These are phyloP conservation scores for Hypoxylon fuscum DNA, from an alignment of 495 filamentous ascomycete species.

Conservation along the genomic window DNA sequence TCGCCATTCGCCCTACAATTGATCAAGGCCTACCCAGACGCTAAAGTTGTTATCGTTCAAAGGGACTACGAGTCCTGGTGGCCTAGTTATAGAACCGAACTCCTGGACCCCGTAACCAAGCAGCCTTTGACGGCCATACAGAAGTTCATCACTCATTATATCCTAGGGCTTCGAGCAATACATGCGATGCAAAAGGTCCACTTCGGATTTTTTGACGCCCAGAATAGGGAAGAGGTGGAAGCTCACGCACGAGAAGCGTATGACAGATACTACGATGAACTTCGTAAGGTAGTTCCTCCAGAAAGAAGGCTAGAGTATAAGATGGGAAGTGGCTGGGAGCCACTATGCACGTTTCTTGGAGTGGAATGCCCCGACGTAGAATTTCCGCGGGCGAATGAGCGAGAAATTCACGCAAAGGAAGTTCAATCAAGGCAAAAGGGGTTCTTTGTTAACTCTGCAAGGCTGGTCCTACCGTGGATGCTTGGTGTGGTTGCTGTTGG, in stretches of 20 bases:
- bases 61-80: conserved; percentile 49
- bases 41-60: conserved; percentile 52
- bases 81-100: conserved; percentile 27
- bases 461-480: neutral
- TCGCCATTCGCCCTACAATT: conserved; percentile 49
- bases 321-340: conserved; percentile 56
- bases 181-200: conserved; percentile 19
- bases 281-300: conserved; percentile 31
- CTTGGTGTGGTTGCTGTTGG: neutral
- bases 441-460: neutral
- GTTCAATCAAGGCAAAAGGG: neutral
- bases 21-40: conserved; percentile 55
- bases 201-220: conserved; percentile 17
- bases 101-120: conserved; percentile 14
- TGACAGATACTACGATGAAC: conserved; percentile 20
- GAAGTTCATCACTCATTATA: conserved; percentile 5
- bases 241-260: conserved; percentile 12
- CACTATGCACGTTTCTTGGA: conserved; percentile 57
- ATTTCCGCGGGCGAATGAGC: conserved; percentile 55
- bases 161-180: conserved; percentile 11
- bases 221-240: conserved; percentile 5
- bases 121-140: neutral
- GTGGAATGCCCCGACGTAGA: conserved; percentile 48
- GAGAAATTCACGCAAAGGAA: neutral
- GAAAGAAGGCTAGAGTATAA: conserved; percentile 52